Conservation (phyloP, 768 basidiomycete genomes). For the Rhizopogon vinicolor region DNA sequence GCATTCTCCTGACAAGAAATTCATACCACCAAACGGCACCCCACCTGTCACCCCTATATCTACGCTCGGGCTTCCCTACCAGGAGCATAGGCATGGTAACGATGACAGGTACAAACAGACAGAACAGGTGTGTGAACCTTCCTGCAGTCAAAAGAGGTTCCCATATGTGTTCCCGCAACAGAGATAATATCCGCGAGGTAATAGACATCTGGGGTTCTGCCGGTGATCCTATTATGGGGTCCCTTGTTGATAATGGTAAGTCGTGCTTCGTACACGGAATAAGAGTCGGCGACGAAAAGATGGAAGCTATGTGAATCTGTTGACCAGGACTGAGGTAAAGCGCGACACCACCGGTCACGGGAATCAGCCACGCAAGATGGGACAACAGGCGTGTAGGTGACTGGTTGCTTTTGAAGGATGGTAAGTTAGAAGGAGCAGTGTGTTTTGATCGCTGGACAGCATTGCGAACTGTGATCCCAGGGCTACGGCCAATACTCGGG, state of each 20-base stretch:
- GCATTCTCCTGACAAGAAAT: slow-evolving; percentile 86
- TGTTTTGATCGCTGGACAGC: slow-evolving; percentile 18
- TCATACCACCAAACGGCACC: slow-evolving; percentile 98
- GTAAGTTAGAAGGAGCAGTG: slow-evolving; percentile 13
- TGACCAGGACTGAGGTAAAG: slow-evolving; percentile 44
- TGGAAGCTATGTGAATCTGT: slow-evolving; percentile 36
- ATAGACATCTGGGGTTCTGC: slow-evolving; percentile 55
- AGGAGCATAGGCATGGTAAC: slow-evolving; percentile 81
- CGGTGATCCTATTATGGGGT: slow-evolving; percentile 57
- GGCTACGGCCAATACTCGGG: not conserved
- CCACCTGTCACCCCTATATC: slow-evolving; percentile 74
- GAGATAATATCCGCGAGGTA: slow-evolving; percentile 33
- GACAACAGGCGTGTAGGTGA: slow-evolving; percentile 20
- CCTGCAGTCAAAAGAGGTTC: slow-evolving; percentile 82
- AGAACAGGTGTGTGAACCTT: slow-evolving; percentile 79
- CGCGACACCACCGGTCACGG: slow-evolving; percentile 50
- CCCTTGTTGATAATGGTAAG: slow-evolving; percentile 5
- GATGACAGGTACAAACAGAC: slow-evolving; percentile 86
- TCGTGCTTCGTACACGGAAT: slow-evolving; percentile 35
- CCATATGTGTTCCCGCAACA: slow-evolving; percentile 61
- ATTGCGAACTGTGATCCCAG: slow-evolving; percentile 14
- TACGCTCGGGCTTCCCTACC: slow-evolving; percentile 49
- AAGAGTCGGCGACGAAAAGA: slow-evolving; percentile 47
- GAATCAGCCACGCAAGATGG: slow-evolving; percentile 48
- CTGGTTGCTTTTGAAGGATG: slow-evolving; percentile 31